Base-by-base conservation (phyloP, 306 rosid genomes). In the Mimosa pudica region DNA sequence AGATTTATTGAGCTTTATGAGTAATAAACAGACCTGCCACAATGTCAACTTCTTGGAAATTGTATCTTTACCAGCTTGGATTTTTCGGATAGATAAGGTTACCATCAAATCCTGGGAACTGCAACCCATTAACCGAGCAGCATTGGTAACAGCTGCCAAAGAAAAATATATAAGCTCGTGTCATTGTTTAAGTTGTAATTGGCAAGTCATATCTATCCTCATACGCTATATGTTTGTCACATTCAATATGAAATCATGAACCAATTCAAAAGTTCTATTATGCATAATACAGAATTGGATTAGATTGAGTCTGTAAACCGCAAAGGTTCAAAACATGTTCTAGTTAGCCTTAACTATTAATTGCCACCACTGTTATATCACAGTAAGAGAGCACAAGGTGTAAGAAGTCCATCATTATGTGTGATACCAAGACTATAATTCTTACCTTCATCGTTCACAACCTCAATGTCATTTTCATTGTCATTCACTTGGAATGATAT, bases 101-200 rank as follows among this genome's bases (percentile, higher is more conserved):
- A 81, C 67, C 87, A 78, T 88, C 76, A 96, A 80, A 77, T 90
- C 97, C 79, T 85, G 32, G 58, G 87, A 82, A 86, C 88, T 88
- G 85, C 98, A 93, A 73, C 96, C 96, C 92, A 96, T 91, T 86
- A 96, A 85, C 79, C 52, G 67, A 48, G 98, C 84, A 84, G 94
- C 94, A 85, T 55, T 86, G 45, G 70, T 79, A 46, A 90, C 38
- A 85, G 99, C 99, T 96, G 96, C 79, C 79, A 80, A 81, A 73
- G 30, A 80, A 55, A 68, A 75, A 60, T 33, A 76, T 20, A 65
- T 33, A 44, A 77, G 80, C 54, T 83, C 45, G 79, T 64, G 61
- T 83, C 82, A 86, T 63, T 64, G 76, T 46, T 38, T 48, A 73
- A 69, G 52, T 44, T 55, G 64, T 57, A 81, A 54, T 18, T 51